These are phyloP conservation scores for Psophocarpus tetragonolobus DNA, from an alignment of 306 rosid species.

Conservation along the genomic window DNA sequence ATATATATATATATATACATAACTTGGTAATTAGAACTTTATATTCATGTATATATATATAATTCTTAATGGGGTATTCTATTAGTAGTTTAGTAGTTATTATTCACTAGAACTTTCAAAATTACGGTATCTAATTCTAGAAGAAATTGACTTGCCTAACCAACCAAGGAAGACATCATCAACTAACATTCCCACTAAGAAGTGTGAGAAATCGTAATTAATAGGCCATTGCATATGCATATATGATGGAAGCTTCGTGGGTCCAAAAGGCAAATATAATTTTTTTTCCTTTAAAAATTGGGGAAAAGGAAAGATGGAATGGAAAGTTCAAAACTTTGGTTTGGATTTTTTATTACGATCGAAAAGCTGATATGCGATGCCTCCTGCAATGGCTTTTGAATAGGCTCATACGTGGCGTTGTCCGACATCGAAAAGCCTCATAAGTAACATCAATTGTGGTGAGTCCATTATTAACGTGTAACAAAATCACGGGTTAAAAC, in stretches of 20 bases:
- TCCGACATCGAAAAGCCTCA: not conserved
- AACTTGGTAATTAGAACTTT: not conserved
- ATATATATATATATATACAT: too few species aligned
- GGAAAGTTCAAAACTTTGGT: not conserved
- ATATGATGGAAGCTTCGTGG: slow-evolving; percentile 23
- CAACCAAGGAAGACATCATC: not conserved
- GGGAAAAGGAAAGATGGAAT: not conserved
- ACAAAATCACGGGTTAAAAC: not conserved
- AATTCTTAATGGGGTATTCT: not conserved
- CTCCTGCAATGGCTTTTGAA: slow-evolving; percentile 27
- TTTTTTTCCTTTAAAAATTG: not conserved
- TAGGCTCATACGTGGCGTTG: slow-evolving; percentile 30
- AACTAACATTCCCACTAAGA: slow-evolving; percentile 34
- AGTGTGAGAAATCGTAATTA: slow-evolving; percentile 38
- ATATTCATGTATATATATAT: not conserved
- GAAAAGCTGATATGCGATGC: slow-evolving; percentile 9
- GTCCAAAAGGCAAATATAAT: slow-evolving; percentile 23
- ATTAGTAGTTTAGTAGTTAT: not conserved
- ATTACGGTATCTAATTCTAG: not conserved
- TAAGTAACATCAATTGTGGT: not conserved
- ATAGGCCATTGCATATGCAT: not conserved
- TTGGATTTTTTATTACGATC: slow-evolving; percentile 7
- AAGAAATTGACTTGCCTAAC: slow-evolving; percentile 16
- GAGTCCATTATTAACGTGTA: slow-evolving; percentile 3
- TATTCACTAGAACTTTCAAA: not conserved